Percentiles rank a stretch among this genome's conserved stretches.
Evolutionary conservation across 306 rosid genomes (phyloP).

Genomic region (Oxytropis ochrocephala): DNA sequence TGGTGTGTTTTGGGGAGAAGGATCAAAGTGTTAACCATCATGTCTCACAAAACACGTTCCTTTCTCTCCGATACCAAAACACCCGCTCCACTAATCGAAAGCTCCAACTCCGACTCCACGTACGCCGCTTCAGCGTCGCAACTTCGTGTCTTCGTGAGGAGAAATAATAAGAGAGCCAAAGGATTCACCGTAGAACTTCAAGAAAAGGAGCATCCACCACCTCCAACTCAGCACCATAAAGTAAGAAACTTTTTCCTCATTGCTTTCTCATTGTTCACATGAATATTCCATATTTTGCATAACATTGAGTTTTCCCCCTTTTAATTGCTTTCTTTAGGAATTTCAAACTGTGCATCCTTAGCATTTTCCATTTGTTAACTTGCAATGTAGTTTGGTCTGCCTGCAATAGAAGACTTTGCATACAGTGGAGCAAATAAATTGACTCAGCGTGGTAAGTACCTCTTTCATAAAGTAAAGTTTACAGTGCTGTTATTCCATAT

Average conservation of each 20-base stretch:
- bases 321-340: background rate
- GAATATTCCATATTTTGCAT: background rate
- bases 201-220: constrained; percentile 8
- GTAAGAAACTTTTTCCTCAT: constrained; percentile 28
- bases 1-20: background rate
- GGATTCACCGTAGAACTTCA: constrained; percentile 27
- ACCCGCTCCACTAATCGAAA: background rate
- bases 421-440: constrained; percentile 36
- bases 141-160: constrained; percentile 59
- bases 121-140: constrained; percentile 33
- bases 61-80: constrained; percentile 11
- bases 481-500: background rate
- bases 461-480: background rate
- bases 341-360: no score
- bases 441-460: constrained; percentile 37
- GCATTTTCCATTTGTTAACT: background rate
- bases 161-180: constrained; percentile 46
- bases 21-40: constrained; percentile 8
- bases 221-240: constrained; percentile 24
- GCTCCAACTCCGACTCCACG: constrained; percentile 18
- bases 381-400: constrained; percentile 20
- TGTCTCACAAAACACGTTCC: constrained; percentile 22
- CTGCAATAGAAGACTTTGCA: constrained; percentile 81
- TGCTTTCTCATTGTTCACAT: background rate
- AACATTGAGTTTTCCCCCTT: background rate